Conservation (phyloP, 225 moss, liverwort and hornwort species). For the Asterella californica region DNA sequence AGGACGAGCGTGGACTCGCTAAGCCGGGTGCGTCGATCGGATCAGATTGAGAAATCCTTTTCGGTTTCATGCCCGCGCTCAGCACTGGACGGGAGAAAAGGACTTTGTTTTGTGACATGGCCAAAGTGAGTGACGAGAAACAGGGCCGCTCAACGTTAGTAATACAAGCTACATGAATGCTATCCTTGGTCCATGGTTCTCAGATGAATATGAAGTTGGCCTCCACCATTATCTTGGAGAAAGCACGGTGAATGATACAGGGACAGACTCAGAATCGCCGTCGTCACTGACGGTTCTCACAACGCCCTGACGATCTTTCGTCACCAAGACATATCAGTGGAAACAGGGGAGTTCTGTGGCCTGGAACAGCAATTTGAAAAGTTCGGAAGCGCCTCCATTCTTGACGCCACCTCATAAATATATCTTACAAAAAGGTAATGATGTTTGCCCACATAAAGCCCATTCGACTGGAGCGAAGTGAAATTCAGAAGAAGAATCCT, state of each 20-base stretch:
- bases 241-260: not conserved
- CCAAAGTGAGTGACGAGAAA: not conserved
- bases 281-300: not conserved
- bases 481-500: not conserved
- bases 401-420: not conserved
- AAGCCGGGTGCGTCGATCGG: not conserved
- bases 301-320: not conserved
- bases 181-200: not conserved
- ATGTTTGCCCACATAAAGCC: not conserved
- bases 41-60: not conserved
- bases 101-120: not conserved
- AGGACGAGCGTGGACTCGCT: not conserved
- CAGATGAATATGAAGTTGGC: not conserved
- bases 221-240: not conserved
- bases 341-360: not conserved
- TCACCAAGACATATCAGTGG: not conserved
- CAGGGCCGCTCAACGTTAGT: not conserved
- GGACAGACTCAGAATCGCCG: not conserved
- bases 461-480: not conserved
- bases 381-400: not conserved
- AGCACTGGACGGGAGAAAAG: not conserved
- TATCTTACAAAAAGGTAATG: not conserved
- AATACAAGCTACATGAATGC: not conserved
- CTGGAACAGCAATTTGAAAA: not conserved
- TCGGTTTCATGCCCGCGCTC: not conserved